These are phyloP conservation scores for Hirschioporus abietinus DNA, from an alignment of 768 basidiomycete species.

Conservation along the genomic window DNA sequence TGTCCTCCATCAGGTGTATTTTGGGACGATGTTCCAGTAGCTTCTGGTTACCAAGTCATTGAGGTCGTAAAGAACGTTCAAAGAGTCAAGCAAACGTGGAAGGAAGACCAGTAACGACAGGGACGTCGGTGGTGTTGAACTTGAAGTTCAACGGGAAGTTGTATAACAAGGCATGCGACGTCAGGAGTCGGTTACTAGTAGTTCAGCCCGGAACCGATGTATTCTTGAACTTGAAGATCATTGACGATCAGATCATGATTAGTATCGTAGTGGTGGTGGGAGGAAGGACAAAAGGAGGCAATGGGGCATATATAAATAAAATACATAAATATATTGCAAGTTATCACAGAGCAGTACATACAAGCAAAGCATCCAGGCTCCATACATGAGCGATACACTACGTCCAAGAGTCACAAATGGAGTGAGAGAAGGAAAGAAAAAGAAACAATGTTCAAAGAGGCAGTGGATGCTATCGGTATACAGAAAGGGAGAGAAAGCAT, in stretches of 20 bases:
- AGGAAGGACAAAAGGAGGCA: neutral
- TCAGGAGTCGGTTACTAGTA: no score
- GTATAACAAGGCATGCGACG: no score
- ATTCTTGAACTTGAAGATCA: no score
- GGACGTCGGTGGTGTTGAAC: no score
- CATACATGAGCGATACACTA: slow-evolving; percentile 1
- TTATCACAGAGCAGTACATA: neutral
- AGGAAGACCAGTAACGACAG: no score
- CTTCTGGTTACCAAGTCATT: neutral
- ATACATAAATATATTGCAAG: neutral
- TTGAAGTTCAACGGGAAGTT: no score
- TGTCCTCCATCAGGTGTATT: neutral
- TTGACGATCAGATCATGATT: no score
- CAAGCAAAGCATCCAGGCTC: neutral
- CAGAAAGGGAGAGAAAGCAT: neutral
- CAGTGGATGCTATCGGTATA: neutral
- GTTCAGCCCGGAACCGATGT: no score
- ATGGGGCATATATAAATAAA: neutral
- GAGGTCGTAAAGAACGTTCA: neutral
- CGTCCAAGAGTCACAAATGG: neutral
- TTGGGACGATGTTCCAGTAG: neutral
- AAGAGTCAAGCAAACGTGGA: no score
- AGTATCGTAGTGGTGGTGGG: no score
- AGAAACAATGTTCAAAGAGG: neutral
- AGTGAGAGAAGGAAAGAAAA: neutral